phyloP scores from a whole-genome alignment of 2,329 filamentous ascomycete species.

The Corynespora cassiicola region DNA sequence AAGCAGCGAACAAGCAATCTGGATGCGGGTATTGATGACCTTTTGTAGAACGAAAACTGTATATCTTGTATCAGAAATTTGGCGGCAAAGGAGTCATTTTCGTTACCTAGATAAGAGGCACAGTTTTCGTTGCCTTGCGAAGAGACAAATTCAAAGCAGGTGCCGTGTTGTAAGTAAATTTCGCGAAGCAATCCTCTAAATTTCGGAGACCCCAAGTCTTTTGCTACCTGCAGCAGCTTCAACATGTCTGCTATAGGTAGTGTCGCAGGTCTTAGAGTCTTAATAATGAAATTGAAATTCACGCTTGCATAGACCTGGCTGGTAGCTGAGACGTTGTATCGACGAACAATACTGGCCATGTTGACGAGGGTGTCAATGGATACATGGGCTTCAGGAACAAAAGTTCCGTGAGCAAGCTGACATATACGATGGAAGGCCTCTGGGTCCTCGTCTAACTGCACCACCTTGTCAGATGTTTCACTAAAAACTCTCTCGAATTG shows the following conservation, averaged over 20 bases:
- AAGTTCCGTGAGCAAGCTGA: slow-evolving; percentile 13
- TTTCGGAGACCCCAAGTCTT: slow-evolving; percentile 3
- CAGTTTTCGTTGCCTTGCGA: no score
- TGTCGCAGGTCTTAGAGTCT: slow-evolving; percentile 9
- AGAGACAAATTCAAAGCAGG: slow-evolving; percentile 5
- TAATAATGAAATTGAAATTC: slow-evolving; percentile 7
- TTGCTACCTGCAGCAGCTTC: slow-evolving; percentile 8
- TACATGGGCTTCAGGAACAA: slow-evolving; percentile 13
- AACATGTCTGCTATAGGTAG: slow-evolving; percentile 9
- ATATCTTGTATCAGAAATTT: slow-evolving; percentile 5
- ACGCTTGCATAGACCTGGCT: slow-evolving; percentile 6
- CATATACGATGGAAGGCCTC: slow-evolving; percentile 9
- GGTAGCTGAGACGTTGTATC: slow-evolving; percentile 9
- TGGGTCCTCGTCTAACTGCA: slow-evolving; percentile 10
- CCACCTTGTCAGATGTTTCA: slow-evolving; percentile 1
- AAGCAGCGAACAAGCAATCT: slow-evolving; percentile 9
- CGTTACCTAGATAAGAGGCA: no score
- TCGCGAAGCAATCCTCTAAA: slow-evolving; percentile 8
- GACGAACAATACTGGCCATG: slow-evolving; percentile 7
- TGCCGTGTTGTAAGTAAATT: slow-evolving; percentile 9
- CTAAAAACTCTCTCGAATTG: slow-evolving; percentile 13
- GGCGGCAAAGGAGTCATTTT: neutral
- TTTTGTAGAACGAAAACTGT: slow-evolving; percentile 11
- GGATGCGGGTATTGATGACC: slow-evolving; percentile 3
- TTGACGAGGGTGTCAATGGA: slow-evolving; percentile 9